Percentiles rank a stretch among this genome's conserved stretches.
Conservation (phyloP, 176 grass and related monocot species). For the Musa acuminata region DNA sequence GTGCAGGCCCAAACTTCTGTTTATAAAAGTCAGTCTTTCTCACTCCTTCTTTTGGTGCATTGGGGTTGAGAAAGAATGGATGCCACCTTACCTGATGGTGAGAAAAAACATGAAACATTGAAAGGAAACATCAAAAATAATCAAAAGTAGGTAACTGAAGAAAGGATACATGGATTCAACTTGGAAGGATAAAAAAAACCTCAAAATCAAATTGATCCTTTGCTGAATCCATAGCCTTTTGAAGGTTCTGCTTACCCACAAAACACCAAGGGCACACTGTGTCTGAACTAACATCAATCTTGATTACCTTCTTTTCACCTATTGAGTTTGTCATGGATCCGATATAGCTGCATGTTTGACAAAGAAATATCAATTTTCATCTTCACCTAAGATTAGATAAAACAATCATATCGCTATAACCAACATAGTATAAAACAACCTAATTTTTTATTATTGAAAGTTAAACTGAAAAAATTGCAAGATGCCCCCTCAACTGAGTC, state of each 20-base stretch:
- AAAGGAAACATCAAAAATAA: background rate
- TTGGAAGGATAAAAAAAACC: slow-evolving; percentile 23
- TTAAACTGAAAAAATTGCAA: background rate
- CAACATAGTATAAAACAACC: background rate
- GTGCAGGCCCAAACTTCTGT: slow-evolving; percentile 55
- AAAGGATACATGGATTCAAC: background rate
- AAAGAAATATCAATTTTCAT: slow-evolving; percentile 1
- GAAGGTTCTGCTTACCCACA: slow-evolving; percentile 76
- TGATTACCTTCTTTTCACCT: slow-evolving; percentile 52
- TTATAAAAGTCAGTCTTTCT: slow-evolving; percentile 63
- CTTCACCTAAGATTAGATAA: background rate
- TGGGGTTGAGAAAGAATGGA: slow-evolving; percentile 72
- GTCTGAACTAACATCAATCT: slow-evolving; percentile 80
- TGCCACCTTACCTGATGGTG: slow-evolving; percentile 72
- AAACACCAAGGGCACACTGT: slow-evolving; percentile 99
- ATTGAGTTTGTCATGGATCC: slow-evolving; percentile 49
- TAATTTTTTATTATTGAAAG: too few species aligned
- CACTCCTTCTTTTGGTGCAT: slow-evolving; percentile 76
- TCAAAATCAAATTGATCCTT: slow-evolving; percentile 77
- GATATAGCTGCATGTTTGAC: slow-evolving; percentile 27
- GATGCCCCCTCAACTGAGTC: background rate
- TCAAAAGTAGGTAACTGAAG: slow-evolving; percentile 7
- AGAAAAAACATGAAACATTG: background rate
- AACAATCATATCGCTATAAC: background rate
- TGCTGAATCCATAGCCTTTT: slow-evolving; percentile 69